Conservation (phyloP, 2,329 filamentous ascomycete genomes). For the Truncatella angustata region DNA sequence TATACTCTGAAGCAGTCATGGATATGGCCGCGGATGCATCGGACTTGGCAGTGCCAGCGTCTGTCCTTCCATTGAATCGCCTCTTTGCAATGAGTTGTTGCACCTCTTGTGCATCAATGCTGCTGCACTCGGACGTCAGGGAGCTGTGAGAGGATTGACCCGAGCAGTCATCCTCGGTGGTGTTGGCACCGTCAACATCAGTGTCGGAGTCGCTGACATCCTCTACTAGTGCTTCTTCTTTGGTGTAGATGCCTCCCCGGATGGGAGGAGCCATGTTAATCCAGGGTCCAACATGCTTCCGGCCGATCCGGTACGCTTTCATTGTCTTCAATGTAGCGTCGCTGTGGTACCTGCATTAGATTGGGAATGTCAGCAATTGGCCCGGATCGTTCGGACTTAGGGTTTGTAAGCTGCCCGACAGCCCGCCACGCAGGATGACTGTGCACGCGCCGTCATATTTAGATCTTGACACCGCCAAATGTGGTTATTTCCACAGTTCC, state of each 20-base stretch:
- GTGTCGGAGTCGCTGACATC: constrained; percentile 1
- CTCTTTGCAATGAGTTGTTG: constrained; percentile 1
- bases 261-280: constrained; percentile 59
- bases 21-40: neutral
- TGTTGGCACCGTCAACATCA: constrained; percentile 4
- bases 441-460: constrained; percentile 1
- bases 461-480: neutral
- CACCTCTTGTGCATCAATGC: neutral
- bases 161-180: neutral
- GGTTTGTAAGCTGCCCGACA: neutral
- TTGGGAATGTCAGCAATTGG: constrained; percentile 22
- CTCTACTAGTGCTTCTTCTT: neutral
- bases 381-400: constrained; percentile 1
- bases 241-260: constrained; percentile 43
- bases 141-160: constrained; percentile 11
- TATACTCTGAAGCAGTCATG: constrained; percentile 27
- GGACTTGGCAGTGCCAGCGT: neutral
- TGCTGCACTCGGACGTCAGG: constrained; percentile 13
- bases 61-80: neutral
- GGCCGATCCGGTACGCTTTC: constrained; percentile 60
- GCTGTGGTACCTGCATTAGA: constrained; percentile 53
- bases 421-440: neutral
- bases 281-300: constrained; percentile 53
- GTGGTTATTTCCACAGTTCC: neutral
- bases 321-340: constrained; percentile 52